phyloP scores from a whole-genome alignment of 257 asterid genomes.

The Verbascum thapsus region DNA sequence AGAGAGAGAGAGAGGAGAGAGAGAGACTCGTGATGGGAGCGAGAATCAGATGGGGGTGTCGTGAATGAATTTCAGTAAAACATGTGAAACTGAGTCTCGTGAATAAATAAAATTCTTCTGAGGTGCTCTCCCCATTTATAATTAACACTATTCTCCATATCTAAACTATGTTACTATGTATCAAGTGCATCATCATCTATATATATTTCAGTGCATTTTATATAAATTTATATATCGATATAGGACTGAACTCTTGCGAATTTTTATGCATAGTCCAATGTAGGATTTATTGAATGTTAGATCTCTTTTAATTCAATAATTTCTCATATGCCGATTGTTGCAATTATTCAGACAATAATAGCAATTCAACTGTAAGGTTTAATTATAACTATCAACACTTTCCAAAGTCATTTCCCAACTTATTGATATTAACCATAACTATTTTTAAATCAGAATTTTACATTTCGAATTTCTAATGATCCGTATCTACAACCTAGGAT shows the following conservation, averaged over 20 bases:
- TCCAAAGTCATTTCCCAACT: not conserved
- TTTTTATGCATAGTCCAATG: too few relatives aligned
- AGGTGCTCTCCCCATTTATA: slow-evolving; percentile 18
- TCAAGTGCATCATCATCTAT: too few relatives aligned
- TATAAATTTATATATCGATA: too few relatives aligned
- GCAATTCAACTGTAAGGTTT: not conserved
- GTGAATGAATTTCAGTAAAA: slow-evolving; percentile 13
- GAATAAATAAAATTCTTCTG: not conserved
- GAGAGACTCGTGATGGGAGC: not conserved
- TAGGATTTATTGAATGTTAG: too few relatives aligned
- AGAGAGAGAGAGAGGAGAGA: not conserved
- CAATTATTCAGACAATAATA: not conserved
- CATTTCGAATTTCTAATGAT: not conserved
- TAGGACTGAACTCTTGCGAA: too few relatives aligned
- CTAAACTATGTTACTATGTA: not conserved
- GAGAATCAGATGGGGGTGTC: slow-evolving; percentile 2
- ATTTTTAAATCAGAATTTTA: not conserved
- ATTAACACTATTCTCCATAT: slow-evolving; percentile 11
- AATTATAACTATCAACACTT: too few relatives aligned
- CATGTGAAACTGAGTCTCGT: slow-evolving; percentile 27
- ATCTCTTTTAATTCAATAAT: too few relatives aligned
- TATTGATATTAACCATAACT: not conserved
- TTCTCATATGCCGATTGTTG: too few relatives aligned
- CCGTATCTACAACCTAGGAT: not conserved
- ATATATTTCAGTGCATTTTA: too few relatives aligned